A percentile compares a stretch with the other conserved stretches of the same genome.
Conservation (phyloP, 768 basidiomycete species). For the Mycena amicta region DNA sequence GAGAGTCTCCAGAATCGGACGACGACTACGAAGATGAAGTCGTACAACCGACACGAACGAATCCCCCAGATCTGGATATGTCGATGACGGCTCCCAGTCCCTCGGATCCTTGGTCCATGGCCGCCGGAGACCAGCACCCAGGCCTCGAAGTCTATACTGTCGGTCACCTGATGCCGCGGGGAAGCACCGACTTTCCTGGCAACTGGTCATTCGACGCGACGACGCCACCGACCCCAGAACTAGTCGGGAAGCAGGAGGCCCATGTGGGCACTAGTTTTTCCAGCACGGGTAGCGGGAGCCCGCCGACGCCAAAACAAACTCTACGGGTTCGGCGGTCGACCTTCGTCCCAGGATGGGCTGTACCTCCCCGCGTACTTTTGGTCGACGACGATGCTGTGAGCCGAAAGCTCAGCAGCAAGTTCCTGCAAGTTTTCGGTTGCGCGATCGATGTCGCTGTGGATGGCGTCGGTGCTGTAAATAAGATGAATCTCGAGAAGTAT, state of each 20-base stretch:
- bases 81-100: constrained; percentile 26
- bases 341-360: constrained; percentile 89
- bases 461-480: constrained; percentile 88
- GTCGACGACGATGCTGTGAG: constrained; percentile 97
- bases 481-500: constrained; percentile 96
- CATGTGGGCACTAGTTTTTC: constrained; percentile 1
- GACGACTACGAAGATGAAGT: constrained; percentile 23
- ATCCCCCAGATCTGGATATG: constrained; percentile 29
- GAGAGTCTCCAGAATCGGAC: constrained; percentile 13
- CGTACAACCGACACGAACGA: constrained; percentile 17
- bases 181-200: constrained; percentile 45
- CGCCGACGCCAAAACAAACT: constrained; percentile 46
- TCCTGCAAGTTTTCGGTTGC: constrained; percentile 94
- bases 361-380: constrained; percentile 86
- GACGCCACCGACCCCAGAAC: constrained; percentile 19
- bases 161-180: constrained; percentile 71
- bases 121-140: constrained; percentile 46
- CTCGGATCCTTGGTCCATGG: constrained; percentile 11
- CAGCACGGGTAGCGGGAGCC: constrained; percentile 17
- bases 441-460: constrained; percentile 93
- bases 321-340: constrained; percentile 74
- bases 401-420: constrained; percentile 85
- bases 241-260: constrained; percentile 22
- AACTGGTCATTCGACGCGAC: constrained; percentile 62
- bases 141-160: constrained; percentile 82